Evolutionary conservation across 2,329 filamentous ascomycete genomes (phyloP).

Genomic region (Trichoderma koningiopsis): DNA sequence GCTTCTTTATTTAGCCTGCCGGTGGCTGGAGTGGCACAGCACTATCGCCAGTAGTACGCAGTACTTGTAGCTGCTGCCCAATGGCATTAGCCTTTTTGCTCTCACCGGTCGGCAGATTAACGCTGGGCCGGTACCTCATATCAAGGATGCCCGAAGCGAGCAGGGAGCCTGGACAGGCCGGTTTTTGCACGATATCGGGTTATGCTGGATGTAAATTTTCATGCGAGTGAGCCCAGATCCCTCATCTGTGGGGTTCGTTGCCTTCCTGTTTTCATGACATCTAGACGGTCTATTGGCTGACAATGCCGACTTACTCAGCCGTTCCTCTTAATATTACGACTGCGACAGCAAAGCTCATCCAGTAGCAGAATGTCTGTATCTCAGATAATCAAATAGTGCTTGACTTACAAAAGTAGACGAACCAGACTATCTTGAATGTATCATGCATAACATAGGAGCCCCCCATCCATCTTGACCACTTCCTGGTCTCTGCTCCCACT

Average conservation of each 20-base stretch:
- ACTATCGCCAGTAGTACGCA: not conserved
- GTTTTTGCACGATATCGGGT: not conserved
- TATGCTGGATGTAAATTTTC: not conserved
- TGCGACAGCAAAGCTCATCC: too few relatives aligned
- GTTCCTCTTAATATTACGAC: not conserved
- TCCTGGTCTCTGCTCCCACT: not conserved
- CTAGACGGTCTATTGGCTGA: not conserved
- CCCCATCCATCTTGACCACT: not conserved
- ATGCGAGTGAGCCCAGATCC: not conserved
- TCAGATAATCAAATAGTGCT: not conserved
- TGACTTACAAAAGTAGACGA: not conserved
- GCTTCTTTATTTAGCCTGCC: not conserved
- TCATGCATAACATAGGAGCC: not conserved
- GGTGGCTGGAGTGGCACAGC: not conserved
- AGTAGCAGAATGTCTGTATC: too few relatives aligned
- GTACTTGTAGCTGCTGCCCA: not conserved
- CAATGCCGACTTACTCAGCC: not conserved
- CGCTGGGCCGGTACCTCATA: not conserved
- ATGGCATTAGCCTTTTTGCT: not conserved
- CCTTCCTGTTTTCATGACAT: not conserved
- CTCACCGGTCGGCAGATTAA: not conserved
- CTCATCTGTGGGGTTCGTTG: not conserved
- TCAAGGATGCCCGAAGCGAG: not conserved
- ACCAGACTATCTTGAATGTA: not conserved
- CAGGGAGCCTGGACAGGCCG: not conserved